phyloP scores from a whole-genome alignment of 2,329 filamentous ascomycete species.

The Celoporthe dispersa region DNA sequence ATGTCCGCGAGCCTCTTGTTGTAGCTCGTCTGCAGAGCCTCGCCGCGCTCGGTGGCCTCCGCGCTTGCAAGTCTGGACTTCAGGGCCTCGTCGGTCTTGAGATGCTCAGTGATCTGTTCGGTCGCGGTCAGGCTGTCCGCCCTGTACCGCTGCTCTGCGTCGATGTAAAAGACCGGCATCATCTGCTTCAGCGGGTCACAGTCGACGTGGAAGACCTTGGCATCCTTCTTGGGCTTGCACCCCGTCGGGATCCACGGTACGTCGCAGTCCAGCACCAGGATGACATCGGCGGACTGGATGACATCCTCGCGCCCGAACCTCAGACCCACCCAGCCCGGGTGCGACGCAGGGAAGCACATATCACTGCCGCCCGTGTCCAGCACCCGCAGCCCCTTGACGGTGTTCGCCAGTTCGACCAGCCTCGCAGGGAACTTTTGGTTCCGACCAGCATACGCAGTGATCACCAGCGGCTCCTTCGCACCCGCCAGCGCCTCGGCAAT shows the following conservation, averaged over 20 bases:
- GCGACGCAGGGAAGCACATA: slow-evolving; percentile 78
- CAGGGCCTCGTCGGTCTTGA: slow-evolving; percentile 53
- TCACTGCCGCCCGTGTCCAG: slow-evolving; percentile 79
- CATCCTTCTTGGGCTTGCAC: slow-evolving; percentile 57
- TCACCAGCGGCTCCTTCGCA: slow-evolving; percentile 69
- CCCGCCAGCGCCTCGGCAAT: slow-evolving; percentile 67
- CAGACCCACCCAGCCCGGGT: slow-evolving; percentile 71
- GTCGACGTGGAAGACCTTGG: slow-evolving; percentile 66
- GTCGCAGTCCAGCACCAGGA: slow-evolving; percentile 85
- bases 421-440: slow-evolving; percentile 66
- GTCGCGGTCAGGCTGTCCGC: slow-evolving; percentile 69
- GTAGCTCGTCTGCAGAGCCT: slow-evolving; percentile 61
- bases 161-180: slow-evolving; percentile 76
- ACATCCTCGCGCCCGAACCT: slow-evolving; percentile 74
- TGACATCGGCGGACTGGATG: slow-evolving; percentile 79
- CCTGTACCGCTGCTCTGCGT: slow-evolving; percentile 66
- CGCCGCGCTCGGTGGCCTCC: slow-evolving; percentile 50
- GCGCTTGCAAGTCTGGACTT: slow-evolving; percentile 45
- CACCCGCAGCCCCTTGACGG: slow-evolving; percentile 70
- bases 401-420: slow-evolving; percentile 69
- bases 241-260: slow-evolving; percentile 92
- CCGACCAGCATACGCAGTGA: slow-evolving; percentile 73
- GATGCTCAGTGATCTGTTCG: slow-evolving; percentile 68
- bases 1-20: slow-evolving; percentile 64
- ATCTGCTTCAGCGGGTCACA: slow-evolving; percentile 70